Evolutionary conservation across 352 stramenopile species (phyloP), one percentile per base, ranked within the genome.

Genomic region (Globisporangium uncinulatum): DNA sequence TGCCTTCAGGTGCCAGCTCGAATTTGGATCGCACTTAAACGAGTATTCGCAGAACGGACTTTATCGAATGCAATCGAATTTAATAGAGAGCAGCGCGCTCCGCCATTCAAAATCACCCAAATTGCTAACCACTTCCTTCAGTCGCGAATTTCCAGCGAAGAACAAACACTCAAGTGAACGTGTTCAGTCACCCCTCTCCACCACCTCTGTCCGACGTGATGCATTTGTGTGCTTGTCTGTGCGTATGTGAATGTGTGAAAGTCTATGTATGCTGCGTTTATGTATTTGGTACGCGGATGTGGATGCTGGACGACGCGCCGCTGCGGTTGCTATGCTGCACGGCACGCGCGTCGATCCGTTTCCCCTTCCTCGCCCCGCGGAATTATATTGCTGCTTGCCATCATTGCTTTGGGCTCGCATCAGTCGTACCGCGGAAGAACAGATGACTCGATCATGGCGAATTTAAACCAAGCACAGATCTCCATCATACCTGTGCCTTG

Each of bases 401-500:
- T 62, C 80, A 74, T 72, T 71, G 51, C 83, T 67, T 92, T 92
- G 83, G 79, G 80, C 74, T 63, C 72, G 77, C 70, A 73, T 79
- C 77, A 90, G 83, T 92, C 78, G 78, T 79, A 86, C 65, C 67
- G 79, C 78, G 78, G 71, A 71, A 92, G 76, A 92, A 52, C 54
- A 58, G 69, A 75, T 83, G 76, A 76, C 61, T 60, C 65, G 67
- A 79, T 83, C 81, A 79, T 76, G 69, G 83, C 83, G 61, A 90
- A 72, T 90, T 74, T 87, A 89, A 90, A 90, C 83, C 83, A 92
- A 90, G 83, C 61, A 57, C 61, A 57, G 69, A 86, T 79, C 72
- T 43, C 43, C 51, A 29, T 63, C 67, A 66, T 89, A 79, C 83
- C 72, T 66, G 73, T 63, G 64, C 57, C 79, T 90, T 92, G 82